phyloP scores from a whole-genome alignment of 257 asterid genomes.

The Nicotiana otophora region DNA sequence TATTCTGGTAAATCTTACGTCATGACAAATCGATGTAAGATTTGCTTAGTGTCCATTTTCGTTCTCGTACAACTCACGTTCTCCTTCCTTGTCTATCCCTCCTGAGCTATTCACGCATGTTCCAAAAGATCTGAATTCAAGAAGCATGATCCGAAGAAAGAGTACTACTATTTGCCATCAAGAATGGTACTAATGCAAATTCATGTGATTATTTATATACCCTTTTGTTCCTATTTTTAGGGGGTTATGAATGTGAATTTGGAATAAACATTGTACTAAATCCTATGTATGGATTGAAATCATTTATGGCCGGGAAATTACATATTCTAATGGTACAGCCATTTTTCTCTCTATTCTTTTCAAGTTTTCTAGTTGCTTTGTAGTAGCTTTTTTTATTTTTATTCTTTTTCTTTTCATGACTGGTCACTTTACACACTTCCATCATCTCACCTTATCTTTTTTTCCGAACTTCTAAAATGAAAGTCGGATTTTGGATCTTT shows the following conservation, averaged over 20 bases:
- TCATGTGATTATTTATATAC: background rate
- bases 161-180: background rate
- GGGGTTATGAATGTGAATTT: background rate
- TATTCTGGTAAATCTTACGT: slow-evolving; percentile 7
- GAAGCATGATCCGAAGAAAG: background rate
- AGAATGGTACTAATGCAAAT: background rate
- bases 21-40: slow-evolving; percentile 20
- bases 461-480: background rate
- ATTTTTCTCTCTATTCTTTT: background rate
- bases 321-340: too few species aligned
- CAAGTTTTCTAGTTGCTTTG: background rate
- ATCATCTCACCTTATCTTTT: background rate
- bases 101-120: slow-evolving; percentile 56
- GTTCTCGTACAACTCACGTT: slow-evolving; percentile 48
- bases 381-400: background rate
- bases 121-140: background rate
- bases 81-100: slow-evolving; percentile 99
- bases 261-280: background rate
- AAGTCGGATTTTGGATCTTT: background rate
- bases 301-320: too few species aligned
- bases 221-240: background rate
- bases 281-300: background rate
- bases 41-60: background rate
- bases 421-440: background rate
- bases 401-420: background rate